These are phyloP conservation scores for Cladophialophora carrionii DNA, from an alignment of 2,329 filamentous ascomycete genomes.

Conservation along the genomic window DNA sequence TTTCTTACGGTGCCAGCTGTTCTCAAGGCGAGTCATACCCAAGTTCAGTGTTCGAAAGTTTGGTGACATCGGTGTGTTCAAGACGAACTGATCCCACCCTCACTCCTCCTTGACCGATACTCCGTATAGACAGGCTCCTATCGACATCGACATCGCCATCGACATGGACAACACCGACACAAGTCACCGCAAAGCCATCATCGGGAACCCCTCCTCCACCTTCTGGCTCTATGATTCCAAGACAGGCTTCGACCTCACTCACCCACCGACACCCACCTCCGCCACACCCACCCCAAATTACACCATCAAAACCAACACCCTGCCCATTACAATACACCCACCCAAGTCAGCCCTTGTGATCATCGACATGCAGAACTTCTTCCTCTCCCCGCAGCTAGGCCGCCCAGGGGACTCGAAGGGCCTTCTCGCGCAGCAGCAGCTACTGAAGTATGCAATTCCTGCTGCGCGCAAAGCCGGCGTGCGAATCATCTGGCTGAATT, in stretches of 20 bases:
- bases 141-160: not conserved
- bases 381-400: conserved; percentile 52
- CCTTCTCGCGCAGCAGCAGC: conserved; percentile 47
- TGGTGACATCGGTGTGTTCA: not conserved
- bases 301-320: conserved; percentile 40
- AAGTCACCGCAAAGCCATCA: conserved; percentile 44
- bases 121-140: not conserved
- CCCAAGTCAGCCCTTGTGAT: conserved; percentile 54
- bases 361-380: conserved; percentile 60
- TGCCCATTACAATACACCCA: conserved; percentile 47
- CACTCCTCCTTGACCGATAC: too few species aligned
- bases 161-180: conserved; percentile 31
- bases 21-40: not conserved
- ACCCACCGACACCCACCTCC: conserved; percentile 42
- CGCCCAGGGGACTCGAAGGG: conserved; percentile 49
- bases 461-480: conserved; percentile 57
- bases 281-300: conserved; percentile 27
- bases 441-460: conserved; percentile 52
- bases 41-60: not conserved
- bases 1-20: not conserved
- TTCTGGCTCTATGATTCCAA: conserved; percentile 52
- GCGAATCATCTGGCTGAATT: conserved; percentile 59
- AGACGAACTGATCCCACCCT: too few species aligned
- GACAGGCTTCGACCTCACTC: conserved; percentile 55
- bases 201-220: conserved; percentile 46